Base-by-base conservation (phyloP, 2,329 filamentous ascomycete genomes). In the Talaromyces sp. region DNA sequence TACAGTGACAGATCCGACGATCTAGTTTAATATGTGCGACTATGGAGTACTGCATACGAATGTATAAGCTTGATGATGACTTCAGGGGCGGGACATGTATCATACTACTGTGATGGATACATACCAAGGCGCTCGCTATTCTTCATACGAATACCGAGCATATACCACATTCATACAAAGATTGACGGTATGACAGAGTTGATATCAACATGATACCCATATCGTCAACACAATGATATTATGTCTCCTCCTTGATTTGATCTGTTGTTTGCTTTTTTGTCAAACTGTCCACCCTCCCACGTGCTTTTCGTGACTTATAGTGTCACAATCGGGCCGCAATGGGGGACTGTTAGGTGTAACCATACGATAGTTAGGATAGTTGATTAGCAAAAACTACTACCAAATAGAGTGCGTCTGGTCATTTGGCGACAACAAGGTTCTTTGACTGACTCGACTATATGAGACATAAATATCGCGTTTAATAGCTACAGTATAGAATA, bases 241-340 rank as follows among this genome's bases (percentile, higher is more conserved):
- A 37, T 56, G 11, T 22, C 33, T 16, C 33, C 27, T 22, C 16
- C n/a, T 13, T 22, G 33, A 37, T 7, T 37, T 24, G 52, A n/a
- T 7, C 33, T 37, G 33, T 24, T 56, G 52, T 22, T 56, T 56
- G n/a, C 52, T 56, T 56, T 50, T 56, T 37, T 37, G 37, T 56
- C 52, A 39, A 37, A 37, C 33, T 24, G 52, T 37, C 33, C 52
- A 56, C 33, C 33, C 10, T 39, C 31, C 52, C 52, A 56, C 33
- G 52, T 56, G 52, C 52, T 56, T 56, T 54, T 56, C 52, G 24
- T 37, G 52, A 35, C 52, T 56, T 19, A 11, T 24, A 56, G 52
- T 56, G 31, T 56, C 52, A 39, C 52, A 56, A 22, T 56, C 33
- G 52, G 52, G 50, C 50, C 50, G 50, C 31, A 19, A 37, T 35